Evolutionary conservation across 176 grass and related monocot species (phyloP).

Genomic region (Musa itinerans): DNA sequence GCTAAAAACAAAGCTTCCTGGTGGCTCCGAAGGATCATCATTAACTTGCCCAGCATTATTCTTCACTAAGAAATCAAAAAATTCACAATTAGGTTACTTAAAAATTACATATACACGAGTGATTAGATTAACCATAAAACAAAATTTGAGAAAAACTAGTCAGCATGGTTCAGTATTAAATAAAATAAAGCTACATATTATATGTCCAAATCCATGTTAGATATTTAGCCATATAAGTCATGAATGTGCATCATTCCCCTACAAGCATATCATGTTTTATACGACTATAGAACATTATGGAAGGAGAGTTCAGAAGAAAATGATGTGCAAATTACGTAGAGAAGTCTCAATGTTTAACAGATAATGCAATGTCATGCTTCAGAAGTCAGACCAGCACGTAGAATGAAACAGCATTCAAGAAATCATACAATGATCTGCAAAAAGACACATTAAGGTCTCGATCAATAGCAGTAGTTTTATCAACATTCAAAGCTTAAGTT

Average conservation of each 20-base stretch:
- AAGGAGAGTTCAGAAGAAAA: background rate
- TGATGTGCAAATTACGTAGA: background rate
- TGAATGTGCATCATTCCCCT: background rate
- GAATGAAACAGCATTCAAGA: background rate
- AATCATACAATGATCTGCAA: background rate
- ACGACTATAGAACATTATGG: background rate
- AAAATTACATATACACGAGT: background rate
- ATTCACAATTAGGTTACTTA: background rate
- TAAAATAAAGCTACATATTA: background rate
- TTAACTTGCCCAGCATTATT: constrained; percentile 41
- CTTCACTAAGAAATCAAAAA: constrained; percentile 33
- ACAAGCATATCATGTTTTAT: background rate
- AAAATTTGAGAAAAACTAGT: background rate
- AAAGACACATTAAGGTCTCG: no score
- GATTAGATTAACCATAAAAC: constrained; percentile 16
- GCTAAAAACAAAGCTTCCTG: constrained; percentile 34
- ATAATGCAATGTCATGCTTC: background rate
- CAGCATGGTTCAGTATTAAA: background rate
- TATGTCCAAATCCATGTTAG: background rate
- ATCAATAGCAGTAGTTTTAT: no score
- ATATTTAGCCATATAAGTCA: background rate
- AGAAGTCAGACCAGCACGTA: background rate
- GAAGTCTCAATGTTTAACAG: background rate
- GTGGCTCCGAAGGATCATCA: constrained; percentile 40
- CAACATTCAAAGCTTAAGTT: no score